Conservation (phyloP, 1,284 basidiomycete species). For the Apiotrichum laibachii region DNA sequence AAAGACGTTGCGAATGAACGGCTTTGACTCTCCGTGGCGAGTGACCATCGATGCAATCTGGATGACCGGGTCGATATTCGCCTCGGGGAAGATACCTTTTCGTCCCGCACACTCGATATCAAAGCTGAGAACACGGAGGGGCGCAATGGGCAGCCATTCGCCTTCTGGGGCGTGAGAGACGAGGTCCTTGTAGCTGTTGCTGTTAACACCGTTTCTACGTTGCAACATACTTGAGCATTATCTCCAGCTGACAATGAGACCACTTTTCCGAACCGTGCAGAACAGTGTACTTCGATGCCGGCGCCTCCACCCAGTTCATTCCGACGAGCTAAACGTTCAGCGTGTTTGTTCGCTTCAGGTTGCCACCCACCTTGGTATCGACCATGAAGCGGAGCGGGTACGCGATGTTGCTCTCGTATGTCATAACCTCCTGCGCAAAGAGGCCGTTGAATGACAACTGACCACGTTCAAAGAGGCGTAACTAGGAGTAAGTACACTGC, state of each 20-base stretch:
- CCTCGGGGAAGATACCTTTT: constrained; percentile 92
- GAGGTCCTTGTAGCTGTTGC: constrained; percentile 69
- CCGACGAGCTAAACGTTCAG: constrained; percentile 67
- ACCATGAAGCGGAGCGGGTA: constrained; percentile 94
- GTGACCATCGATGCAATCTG: constrained; percentile 98
- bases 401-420: constrained; percentile 87
- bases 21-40: constrained; percentile 82
- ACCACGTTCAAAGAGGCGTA: constrained; percentile 81
- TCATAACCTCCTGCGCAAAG: constrained; percentile 62
- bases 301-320: constrained; percentile 96
- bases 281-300: constrained; percentile 72
- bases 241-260: constrained; percentile 82
- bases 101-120: constrained; percentile 97
- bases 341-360: background rate
- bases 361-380: constrained; percentile 69
- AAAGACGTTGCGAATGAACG: constrained; percentile 94
- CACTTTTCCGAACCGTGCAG: constrained; percentile 59
- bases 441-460: constrained; percentile 71
- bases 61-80: constrained; percentile 83
- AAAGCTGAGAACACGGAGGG: constrained; percentile 86
- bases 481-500: constrained; percentile 26
- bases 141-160: constrained; percentile 83
- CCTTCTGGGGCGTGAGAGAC: constrained; percentile 86
- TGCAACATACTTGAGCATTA: constrained; percentile 64
- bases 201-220: background rate